These are phyloP conservation scores for Neurospora sp. DNA, from an alignment of 495 filamentous ascomycete genomes.

Conservation along the genomic window DNA sequence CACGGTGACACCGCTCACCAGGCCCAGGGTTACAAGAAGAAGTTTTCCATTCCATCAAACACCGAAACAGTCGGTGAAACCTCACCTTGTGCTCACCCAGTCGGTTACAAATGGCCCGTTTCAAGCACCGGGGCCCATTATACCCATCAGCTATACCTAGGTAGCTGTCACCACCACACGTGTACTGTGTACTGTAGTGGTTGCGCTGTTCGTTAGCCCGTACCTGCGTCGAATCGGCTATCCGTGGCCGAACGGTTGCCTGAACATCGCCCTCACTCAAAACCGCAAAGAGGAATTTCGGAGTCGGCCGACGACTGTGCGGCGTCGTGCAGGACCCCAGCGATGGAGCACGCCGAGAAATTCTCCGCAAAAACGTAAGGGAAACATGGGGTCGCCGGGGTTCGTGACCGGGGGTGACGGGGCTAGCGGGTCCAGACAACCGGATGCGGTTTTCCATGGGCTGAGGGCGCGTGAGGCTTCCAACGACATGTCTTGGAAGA, in stretches of 20 bases:
- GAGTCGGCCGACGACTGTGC: not conserved
- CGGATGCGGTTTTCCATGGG: not conserved
- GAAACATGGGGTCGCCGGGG: not conserved
- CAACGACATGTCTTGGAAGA: not conserved
- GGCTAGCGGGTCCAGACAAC: not conserved
- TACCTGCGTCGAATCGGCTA: not conserved
- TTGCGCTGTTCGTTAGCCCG: not conserved
- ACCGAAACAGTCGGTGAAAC: not conserved
- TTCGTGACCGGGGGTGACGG: not conserved
- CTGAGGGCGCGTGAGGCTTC: not conserved
- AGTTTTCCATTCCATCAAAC: not conserved
- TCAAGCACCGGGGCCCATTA: not conserved
- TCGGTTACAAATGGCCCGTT: not conserved
- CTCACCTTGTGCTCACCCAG: not conserved
- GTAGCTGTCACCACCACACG: not conserved
- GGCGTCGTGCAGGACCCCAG: not conserved
- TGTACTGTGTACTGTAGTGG: not conserved
- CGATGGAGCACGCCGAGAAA: not conserved
- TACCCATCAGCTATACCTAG: not conserved
- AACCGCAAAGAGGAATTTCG: not conserved
- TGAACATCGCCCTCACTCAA: not conserved
- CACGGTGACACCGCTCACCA: not conserved
- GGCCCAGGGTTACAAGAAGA: not conserved
- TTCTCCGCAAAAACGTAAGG: not conserved
- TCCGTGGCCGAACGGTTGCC: not conserved